Base-by-base conservation (phyloP, 177 flowering plant genomes). In the Vitis hybrid region DNA sequence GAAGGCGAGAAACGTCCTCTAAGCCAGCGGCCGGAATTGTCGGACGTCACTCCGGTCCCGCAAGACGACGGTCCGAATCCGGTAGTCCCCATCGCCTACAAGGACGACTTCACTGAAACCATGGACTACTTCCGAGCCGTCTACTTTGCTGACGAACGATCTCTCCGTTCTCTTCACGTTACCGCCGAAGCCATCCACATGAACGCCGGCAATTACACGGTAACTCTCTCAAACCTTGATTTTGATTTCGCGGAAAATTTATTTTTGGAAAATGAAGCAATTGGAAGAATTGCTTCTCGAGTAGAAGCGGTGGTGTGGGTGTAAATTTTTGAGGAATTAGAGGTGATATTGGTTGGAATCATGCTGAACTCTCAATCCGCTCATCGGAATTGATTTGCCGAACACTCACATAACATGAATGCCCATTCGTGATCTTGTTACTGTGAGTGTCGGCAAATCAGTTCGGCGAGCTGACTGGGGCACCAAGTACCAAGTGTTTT, bases 61-160 rank as follows among this genome's bases (percentile, higher is more conserved):
- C 98, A 95, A 69, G 84, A 95, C 78, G 99, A 95, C 50, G 98
- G 99, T 30, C 94, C 91, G 5, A 85, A 84, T 64, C 96, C 98
- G 4, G 92, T 95, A 3, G 99, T 95, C 1, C 87, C 97, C 12
- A 95, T 95, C 32, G 87, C 87, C 65, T 93, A 95, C 89, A 85
- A 72, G 45, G 87, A 85, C 2, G 91, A 87, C 3, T 94, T 94
- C 84, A 59, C 70, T 1, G 94, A 95, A 70, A 82, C 88, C 70
- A 95, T 95, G 99, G 85, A 84, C 78, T 95, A 93, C 75, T 93
- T 95, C 77, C 89, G 99, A 15, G 96, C 99, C 49, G 70, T 93
- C 56, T 95, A 87, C 72, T 74, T 64, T 26, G 72, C 93, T 51
- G 84, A 87, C 58, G 99, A 95, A 79, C 86, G 88, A 21, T 90